These are phyloP conservation scores for Pichia sp. DNA, from an alignment of 1,139 yeast genomes.

Conservation along the genomic window DNA sequence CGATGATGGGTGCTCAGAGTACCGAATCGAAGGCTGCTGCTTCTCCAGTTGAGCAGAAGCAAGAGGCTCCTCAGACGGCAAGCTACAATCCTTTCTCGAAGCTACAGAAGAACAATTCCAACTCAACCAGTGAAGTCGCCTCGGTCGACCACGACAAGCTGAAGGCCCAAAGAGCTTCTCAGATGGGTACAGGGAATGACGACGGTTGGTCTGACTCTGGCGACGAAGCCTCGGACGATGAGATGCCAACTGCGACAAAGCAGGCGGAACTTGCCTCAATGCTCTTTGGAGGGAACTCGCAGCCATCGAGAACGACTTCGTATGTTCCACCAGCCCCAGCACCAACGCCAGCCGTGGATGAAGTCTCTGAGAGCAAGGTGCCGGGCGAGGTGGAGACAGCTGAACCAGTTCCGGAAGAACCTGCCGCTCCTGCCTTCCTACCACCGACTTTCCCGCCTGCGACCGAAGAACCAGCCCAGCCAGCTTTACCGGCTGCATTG, in stretches of 20 bases:
- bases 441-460: constrained; percentile 23
- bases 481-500: constrained; percentile 14
- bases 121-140: constrained; percentile 17
- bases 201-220: constrained; percentile 40
- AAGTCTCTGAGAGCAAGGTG: no score
- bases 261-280: constrained; percentile 56
- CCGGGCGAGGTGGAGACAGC: neutral
- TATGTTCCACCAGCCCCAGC: constrained; percentile 19
- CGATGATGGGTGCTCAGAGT: constrained; percentile 19
- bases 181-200: constrained; percentile 54
- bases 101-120: constrained; percentile 26
- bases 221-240: constrained; percentile 50
- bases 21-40: neutral
- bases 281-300: constrained; percentile 41
- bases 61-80: constrained; percentile 15
- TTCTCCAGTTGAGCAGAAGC: neutral
- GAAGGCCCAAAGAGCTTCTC: constrained; percentile 61
- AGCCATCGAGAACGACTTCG: constrained; percentile 18
- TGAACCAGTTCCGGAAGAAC: neutral
- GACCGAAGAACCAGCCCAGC: constrained; percentile 34
- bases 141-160: constrained; percentile 49
- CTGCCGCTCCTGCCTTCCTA: neutral
- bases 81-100: constrained; percentile 49
- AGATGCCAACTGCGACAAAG: constrained; percentile 41
- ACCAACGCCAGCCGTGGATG: neutral